Evolutionary conservation across 1,139 yeast species (phyloP).

Genomic region (Magnusiomyces ingens): DNA sequence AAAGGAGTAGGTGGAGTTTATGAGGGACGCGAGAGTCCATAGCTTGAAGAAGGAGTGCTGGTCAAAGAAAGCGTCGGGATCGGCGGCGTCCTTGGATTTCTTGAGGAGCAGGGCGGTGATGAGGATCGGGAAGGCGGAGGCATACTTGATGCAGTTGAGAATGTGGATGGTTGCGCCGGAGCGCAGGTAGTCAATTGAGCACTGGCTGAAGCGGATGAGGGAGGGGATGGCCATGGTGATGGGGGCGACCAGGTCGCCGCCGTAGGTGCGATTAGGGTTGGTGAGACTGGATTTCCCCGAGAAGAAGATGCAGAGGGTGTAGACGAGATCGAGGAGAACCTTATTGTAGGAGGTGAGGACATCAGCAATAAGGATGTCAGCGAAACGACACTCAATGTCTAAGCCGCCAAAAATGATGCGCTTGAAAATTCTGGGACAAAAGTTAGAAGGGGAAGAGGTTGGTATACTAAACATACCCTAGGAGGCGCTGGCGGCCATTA

Average conservation of each 20-base stretch:
- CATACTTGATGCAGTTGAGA: slow-evolving; percentile 67
- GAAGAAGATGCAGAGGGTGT: slow-evolving; percentile 39
- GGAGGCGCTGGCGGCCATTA: slow-evolving; percentile 26
- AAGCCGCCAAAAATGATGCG: slow-evolving; percentile 51
- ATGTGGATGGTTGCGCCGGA: slow-evolving; percentile 50
- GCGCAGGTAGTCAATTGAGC: slow-evolving; percentile 57
- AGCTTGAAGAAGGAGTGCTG: slow-evolving; percentile 28
- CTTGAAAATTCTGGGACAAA: slow-evolving; percentile 36
- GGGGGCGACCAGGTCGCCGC: slow-evolving; percentile 42
- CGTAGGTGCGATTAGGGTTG: slow-evolving; percentile 31
- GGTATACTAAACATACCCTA: slow-evolving; percentile 6
- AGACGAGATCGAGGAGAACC: slow-evolving; percentile 62
- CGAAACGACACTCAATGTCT: slow-evolving; percentile 51
- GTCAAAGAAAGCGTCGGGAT: slow-evolving; percentile 19
- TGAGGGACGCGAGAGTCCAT: slow-evolving; percentile 49
- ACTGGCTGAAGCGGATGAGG: slow-evolving; percentile 69
- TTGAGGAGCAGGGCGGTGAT: slow-evolving; percentile 26
- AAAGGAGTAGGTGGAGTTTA: slow-evolving; percentile 72
- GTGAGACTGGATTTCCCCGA: slow-evolving; percentile 25
- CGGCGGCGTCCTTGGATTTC: slow-evolving; percentile 16
- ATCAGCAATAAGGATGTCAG: slow-evolving; percentile 76
- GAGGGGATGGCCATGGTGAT: slow-evolving; percentile 55
- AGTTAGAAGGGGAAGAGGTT: slow-evolving; percentile 17
- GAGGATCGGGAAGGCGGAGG: slow-evolving; percentile 61
- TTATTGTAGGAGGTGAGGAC: slow-evolving; percentile 72